These are phyloP conservation scores for Paxillus rubicundulus DNA, from an alignment of 768 basidiomycete species.

Conservation along the genomic window DNA sequence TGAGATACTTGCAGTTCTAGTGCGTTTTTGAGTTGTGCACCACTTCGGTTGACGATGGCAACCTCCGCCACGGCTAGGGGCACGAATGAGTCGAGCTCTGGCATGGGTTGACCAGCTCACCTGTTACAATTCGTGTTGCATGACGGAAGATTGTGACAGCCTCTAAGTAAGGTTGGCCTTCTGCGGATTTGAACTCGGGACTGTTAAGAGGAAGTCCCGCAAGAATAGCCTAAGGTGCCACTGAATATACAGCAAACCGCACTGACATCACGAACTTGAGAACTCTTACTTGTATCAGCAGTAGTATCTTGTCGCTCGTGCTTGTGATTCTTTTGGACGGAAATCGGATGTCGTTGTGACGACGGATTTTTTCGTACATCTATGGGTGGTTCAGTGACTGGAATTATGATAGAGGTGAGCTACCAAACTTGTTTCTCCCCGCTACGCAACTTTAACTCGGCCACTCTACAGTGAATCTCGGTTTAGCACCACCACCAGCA, in stretches of 20 bases:
- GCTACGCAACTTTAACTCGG: slow-evolving; percentile 62
- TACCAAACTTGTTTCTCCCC: slow-evolving; percentile 69
- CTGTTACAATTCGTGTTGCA: slow-evolving; percentile 70
- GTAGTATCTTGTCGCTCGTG: slow-evolving; percentile 73
- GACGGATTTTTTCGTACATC: slow-evolving; percentile 66
- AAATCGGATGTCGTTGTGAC: slow-evolving; percentile 78
- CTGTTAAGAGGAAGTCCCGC: slow-evolving; percentile 67
- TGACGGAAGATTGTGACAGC: slow-evolving; percentile 71
- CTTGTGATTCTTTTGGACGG: slow-evolving; percentile 67
- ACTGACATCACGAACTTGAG: neutral
- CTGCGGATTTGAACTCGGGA: slow-evolving; percentile 66
- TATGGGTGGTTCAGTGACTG: slow-evolving; percentile 13
- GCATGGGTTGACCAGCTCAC: slow-evolving; percentile 34
- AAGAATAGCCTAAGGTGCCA: slow-evolving; percentile 56
- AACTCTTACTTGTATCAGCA: slow-evolving; percentile 68
- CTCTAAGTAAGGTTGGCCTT: slow-evolving; percentile 73
- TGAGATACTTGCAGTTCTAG: slow-evolving; percentile 64
- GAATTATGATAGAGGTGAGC: neutral
- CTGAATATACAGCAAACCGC: neutral
- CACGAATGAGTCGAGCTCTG: slow-evolving; percentile 4
- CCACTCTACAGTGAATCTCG: slow-evolving; percentile 46
- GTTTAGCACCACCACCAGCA: neutral
- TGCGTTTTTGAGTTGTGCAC: slow-evolving; percentile 65
- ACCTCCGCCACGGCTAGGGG: slow-evolving; percentile 73
- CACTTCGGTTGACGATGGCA: slow-evolving; percentile 61